Conservation (phyloP, 768 basidiomycete species). For the Suillus luteus region DNA sequence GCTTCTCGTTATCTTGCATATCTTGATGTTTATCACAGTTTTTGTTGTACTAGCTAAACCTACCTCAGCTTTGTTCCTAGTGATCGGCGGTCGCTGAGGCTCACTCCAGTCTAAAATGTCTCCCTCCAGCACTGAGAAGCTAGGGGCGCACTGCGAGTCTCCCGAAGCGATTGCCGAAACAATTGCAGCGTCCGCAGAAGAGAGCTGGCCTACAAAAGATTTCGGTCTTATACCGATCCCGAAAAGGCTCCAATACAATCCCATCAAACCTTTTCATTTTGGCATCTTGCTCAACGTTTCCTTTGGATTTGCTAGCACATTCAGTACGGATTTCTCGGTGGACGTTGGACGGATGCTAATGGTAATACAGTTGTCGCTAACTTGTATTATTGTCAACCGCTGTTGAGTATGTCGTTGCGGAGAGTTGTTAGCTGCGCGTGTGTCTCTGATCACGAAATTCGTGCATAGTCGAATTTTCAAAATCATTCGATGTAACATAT, state of each 20-base stretch:
- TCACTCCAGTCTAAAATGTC: conserved; percentile 14
- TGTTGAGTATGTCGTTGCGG: conserved; percentile 55
- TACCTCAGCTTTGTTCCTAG: not conserved
- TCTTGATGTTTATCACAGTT: not conserved
- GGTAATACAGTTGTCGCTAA: conserved; percentile 59
- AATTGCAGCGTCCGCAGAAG: not conserved
- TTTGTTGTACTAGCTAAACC: not conserved
- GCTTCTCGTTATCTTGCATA: not conserved
- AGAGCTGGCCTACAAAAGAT: conserved; percentile 38
- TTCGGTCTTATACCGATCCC: conserved; percentile 71
- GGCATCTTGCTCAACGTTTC: conserved; percentile 53
- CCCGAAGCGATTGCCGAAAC: not conserved
- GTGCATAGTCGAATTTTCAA: conserved; percentile 35
- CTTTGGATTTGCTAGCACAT: conserved; percentile 66
- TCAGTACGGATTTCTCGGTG: conserved; percentile 23
- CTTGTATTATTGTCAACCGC: conserved; percentile 81
- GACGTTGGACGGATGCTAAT: not conserved
- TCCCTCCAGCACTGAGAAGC: conserved; percentile 15
- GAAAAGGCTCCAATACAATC: conserved; percentile 50
- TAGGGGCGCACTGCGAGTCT: not conserved
- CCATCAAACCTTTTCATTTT: conserved; percentile 52
- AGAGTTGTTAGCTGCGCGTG: not conserved
- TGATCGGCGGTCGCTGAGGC: not conserved
- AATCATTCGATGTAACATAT: conserved; percentile 42
- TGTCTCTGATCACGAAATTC: not conserved